Evolutionary conservation across 257 asterid genomes (phyloP).

Genomic region (Eucommia ulmoides): DNA sequence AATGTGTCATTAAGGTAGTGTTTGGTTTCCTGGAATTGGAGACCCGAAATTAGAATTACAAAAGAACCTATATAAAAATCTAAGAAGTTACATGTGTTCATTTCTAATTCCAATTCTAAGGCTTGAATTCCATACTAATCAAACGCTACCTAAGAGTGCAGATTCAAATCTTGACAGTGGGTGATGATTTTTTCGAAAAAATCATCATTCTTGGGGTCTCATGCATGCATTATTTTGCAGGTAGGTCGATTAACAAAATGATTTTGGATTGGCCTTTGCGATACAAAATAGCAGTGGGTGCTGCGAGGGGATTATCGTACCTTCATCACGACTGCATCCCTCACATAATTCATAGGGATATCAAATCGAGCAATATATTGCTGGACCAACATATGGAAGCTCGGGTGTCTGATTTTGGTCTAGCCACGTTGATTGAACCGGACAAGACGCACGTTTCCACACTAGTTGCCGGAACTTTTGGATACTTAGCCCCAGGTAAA

Average conservation of each 20-base stretch:
- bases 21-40: too few relatives aligned
- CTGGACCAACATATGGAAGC: constrained; percentile 69
- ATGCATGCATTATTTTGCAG: constrained; percentile 25
- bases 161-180: too few relatives aligned
- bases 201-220: too few relatives aligned
- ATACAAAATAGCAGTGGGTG: constrained; percentile 70
- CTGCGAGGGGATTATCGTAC: constrained; percentile 84
- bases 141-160: too few relatives aligned
- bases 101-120: too few relatives aligned
- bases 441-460: constrained; percentile 86
- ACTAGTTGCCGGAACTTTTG: constrained; percentile 81
- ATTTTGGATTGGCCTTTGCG: constrained; percentile 64
- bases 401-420: constrained; percentile 72
- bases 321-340: constrained; percentile 91
- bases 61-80: too few relatives aligned
- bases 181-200: too few relatives aligned
- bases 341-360: constrained; percentile 80
- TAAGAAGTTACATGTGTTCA: too few relatives aligned
- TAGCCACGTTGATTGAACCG: constrained; percentile 80
- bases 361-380: constrained; percentile 75
- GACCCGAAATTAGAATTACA: too few relatives aligned
- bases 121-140: too few relatives aligned
- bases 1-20: too few relatives aligned
- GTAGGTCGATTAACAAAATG: constrained; percentile 39
- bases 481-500: constrained; percentile 88